Percentiles rank a stretch among this genome's conserved stretches.
Evolutionary conservation across 768 basidiomycete genomes (phyloP).

Genomic region (Termitomyces sp.): DNA sequence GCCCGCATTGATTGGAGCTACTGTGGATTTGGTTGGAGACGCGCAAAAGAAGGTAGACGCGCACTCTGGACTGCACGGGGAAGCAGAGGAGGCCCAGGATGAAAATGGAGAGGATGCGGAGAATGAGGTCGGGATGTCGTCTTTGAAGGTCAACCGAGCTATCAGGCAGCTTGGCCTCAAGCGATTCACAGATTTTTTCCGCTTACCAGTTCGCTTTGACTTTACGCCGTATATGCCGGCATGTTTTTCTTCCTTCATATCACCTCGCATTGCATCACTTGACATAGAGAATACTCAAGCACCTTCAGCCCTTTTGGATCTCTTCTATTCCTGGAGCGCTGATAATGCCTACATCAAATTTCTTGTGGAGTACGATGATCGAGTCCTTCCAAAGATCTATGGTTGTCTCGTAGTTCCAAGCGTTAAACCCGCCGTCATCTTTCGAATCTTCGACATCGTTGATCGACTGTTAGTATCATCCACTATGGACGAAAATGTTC

Average conservation of each 20-base stretch:
- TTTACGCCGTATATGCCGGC: conserved; percentile 63
- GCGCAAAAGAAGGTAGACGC: conserved; percentile 56
- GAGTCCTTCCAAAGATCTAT: conserved; percentile 72
- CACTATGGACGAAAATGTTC: conserved; percentile 40
- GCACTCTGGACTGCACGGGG: conserved; percentile 17
- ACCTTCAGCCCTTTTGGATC: conserved; percentile 82
- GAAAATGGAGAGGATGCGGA: conserved; percentile 24
- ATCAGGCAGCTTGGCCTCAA: conserved; percentile 83
- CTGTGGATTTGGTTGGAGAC: conserved; percentile 56
- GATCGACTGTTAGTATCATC: conserved; percentile 61
- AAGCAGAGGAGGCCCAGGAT: conserved; percentile 21
- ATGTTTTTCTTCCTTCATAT: conserved; percentile 68
- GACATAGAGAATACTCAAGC: conserved; percentile 87
- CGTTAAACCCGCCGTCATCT: conserved; percentile 82
- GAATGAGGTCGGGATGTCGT: conserved; percentile 24
- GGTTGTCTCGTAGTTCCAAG: conserved; percentile 75
- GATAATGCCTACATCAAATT: conserved; percentile 50
- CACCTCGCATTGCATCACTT: conserved; percentile 71
- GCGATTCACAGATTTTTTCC: conserved; percentile 85
- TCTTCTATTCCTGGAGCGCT: conserved; percentile 75
- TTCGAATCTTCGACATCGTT: conserved; percentile 79
- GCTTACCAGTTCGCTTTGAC: conserved; percentile 65
- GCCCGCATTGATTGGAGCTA: conserved; percentile 68
- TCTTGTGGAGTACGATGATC: conserved; percentile 64
- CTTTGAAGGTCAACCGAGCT: conserved; percentile 44